Base-by-base conservation (phyloP, 1,284 basidiomycete genomes). In the Melampsora larici-populina region DNA sequence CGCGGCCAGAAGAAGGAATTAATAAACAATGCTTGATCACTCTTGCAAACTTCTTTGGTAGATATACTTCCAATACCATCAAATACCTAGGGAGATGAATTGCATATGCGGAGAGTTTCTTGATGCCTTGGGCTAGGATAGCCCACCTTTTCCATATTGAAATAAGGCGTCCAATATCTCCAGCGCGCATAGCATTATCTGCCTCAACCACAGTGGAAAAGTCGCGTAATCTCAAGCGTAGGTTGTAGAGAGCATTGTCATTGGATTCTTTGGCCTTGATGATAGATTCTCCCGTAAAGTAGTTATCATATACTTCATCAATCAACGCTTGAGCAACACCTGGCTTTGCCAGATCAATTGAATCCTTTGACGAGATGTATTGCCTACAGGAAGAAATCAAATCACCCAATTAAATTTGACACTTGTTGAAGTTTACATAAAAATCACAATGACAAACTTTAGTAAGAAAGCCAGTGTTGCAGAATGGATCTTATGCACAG, bases 391-490 rank as follows among this genome's bases (percentile, higher is more conserved):
- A 31, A 63, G 26, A 24, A 36, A 31, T 26, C 6, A 13, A 40
- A 7, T 31, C n/a, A 40, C 21, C 9, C 26, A 62, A 26, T 62
- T 9, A 58, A 58, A 24, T 7, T 58, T 13, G n/a, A 8, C 1
- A 58, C 21, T n/a, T 58, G 55, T 24, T 7, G n/a, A 8, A 58
- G 55, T 11, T 29, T 24, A 58, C 26, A 24, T 29, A 11, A n/a
- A n/a, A 58, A 58, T 8, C 6, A 24, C 9, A 4, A 58, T 58
- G 5, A 43, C 6, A 43, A 9, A 58, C 62, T 63, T n/a, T 15
- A 73, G 40, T 26, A 58, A 73, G 46, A 63, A 73, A 65, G 46
- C 58, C 58, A 72, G 24, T 60, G 36, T 73, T 7, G 46, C n/a
- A 33, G 49, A 24, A 49, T 49, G 48, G 31, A 71, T 48, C 40